Percentiles rank a stretch among this genome's conserved stretches.
Conservation (phyloP, 495 filamentous ascomycete species). For the Aspergillus saccharolyticus region DNA sequence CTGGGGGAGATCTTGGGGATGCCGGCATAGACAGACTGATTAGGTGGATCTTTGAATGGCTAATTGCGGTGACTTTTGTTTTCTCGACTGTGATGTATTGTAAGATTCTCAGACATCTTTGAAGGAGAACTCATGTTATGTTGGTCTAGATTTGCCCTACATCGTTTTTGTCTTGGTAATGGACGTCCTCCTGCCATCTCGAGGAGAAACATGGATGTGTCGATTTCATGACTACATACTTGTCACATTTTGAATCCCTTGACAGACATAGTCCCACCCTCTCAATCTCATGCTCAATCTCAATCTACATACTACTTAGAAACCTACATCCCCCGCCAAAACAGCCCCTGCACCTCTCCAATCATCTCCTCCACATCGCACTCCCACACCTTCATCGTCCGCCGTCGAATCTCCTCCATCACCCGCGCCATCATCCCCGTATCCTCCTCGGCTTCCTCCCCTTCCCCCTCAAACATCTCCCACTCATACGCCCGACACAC, state of each 20-base stretch:
- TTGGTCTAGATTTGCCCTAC: too few species aligned
- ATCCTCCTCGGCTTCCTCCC: background rate
- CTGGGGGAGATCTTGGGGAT: constrained; percentile 14
- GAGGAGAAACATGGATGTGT: too few species aligned
- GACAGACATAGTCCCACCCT: too few species aligned
- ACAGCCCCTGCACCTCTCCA: constrained; percentile 10
- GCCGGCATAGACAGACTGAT: background rate
- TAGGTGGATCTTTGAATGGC: background rate
- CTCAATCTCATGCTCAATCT: too few species aligned
- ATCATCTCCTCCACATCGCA: constrained; percentile 32
- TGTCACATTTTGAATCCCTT: too few species aligned
- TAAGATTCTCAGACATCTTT: too few species aligned
- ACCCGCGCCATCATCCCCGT: constrained; percentile 16
- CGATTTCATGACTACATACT: too few species aligned
- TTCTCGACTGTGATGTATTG: too few species aligned
- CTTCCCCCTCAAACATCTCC: constrained; percentile 12
- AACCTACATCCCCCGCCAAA: background rate
- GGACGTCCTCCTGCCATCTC: too few species aligned
- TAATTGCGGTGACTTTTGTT: background rate
- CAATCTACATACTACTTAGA: too few species aligned
- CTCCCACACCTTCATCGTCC: constrained; percentile 30
- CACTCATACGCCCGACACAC: constrained; percentile 27
- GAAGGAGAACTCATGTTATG: too few species aligned
- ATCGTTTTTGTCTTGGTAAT: too few species aligned
- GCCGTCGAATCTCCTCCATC: constrained; percentile 21